Base-by-base conservation (phyloP, 192 early-diverging fungal genomes). In the Coemansia sp. region DNA sequence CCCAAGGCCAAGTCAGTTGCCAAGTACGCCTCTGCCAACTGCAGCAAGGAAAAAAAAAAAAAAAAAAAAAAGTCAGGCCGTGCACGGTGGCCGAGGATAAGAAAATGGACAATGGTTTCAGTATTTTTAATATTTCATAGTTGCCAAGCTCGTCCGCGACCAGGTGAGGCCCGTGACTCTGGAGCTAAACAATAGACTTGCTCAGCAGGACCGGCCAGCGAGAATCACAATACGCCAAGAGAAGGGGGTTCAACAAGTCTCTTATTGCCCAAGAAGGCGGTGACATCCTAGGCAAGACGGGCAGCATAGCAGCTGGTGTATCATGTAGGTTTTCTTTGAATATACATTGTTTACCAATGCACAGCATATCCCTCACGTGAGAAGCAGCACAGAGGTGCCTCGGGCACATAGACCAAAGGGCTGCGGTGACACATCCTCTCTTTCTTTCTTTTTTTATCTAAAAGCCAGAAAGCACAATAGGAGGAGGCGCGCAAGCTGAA, bases 121-220 rank as follows among this genome's bases (percentile, higher is more conserved):
- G 53, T 56, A 56, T 56, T 56, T 48, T 52, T 52, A 52, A 52
- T 52, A 26, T 26, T 26, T 52, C 25, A 25, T 14, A 11, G 48
- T 12, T 26, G 48, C 25, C 48, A 23, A 52, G 48, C 23, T 52
- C 48, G 21, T 26, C 13, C 23, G 48, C 23, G 25, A 52, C 6
- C 48, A 52, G 48, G 13, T 31, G 53, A 5, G 3, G 53, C 33
- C 31, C 53, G 53, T 56, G 53, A 56, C 53, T 56, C 53, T 56
- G 53, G 53, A 56, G 53, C 53, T 34, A 56, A 10, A 56, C 53
- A 56, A 56, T 56, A 34, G 53, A 34, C 53, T 56, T 56, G 53
- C 53, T 56, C 53, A 34, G 53, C 53, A 31, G 53, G 53, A 33
- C 53, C 31, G 28, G 31, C 28, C 26, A 14, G 26, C 14, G 52